Evolutionary conservation across 495 filamentous ascomycete species (phyloP), one percentile per base, ranked within the genome.

Genomic region (Penicillium pulvis): DNA sequence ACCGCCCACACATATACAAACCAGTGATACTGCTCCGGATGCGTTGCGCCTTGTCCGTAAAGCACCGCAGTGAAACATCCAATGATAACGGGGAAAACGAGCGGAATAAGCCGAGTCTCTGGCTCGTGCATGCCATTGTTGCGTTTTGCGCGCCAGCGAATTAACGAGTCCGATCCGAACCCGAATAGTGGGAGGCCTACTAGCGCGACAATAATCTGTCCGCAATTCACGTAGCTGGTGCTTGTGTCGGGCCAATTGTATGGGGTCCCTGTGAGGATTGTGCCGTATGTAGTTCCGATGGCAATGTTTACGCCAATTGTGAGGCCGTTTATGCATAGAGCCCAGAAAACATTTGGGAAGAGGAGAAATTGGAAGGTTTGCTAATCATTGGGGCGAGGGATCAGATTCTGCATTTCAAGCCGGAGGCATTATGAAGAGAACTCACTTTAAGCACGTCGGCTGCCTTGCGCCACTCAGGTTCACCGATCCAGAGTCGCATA

Each of bases 271-370:
- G 62, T 56, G n/a, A 79, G 43, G 31, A 75, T 67, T 19, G 36
- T 68, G 42, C 67, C 60, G 60, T 74, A 77, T 3, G 75, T 77
- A 6, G 66, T 72, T 12, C 62, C 68, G 42, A 78, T 73, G 45
- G 70, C 71, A 47, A 79, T 64, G 47, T 75, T 74, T 46, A 67
- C 58, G 6, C 75, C 73, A 16, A 78, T 65, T 2, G 67, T 68
- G 12, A 77, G 55, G 1, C 74, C 75, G 28, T 78, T 74, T 2
- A 78, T 57, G 19, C 66, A 54, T 7, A 73, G 44, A 2, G 70
- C 70, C 75, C 75, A 79, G 41, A 78, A 56, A 17, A 78, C 70
- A 41, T 75, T 74, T 1, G 75, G 76, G 58, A 77, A 76, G 12
- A 77, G 33, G 36, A 60, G 41, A n/a, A 60, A 52, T 46, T 19